Base-by-base conservation (phyloP, 2,329 filamentous ascomycete species). In the Stemphylium lycopersici region DNA sequence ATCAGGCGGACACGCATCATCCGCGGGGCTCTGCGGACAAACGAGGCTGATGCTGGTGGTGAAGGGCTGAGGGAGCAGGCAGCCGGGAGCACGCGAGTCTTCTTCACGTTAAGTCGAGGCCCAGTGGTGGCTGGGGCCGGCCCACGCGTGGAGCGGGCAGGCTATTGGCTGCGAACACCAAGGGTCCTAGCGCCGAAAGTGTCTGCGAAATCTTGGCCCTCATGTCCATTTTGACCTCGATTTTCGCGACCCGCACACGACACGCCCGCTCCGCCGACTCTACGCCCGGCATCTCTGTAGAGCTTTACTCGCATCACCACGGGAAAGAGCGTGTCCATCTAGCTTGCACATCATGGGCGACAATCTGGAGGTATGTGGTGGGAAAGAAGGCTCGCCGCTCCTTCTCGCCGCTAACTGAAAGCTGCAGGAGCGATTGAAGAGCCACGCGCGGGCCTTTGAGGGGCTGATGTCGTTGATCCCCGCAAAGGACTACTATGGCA, bases 401-500 rank as follows among this genome's bases (percentile, higher is more conserved):
- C 50, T 48, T 54, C 48, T 59, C 53, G 53, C 62, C 65, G 64
- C 70, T 75, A 63, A 75, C 59, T 56, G 46, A 52, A 42, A 55
- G 50, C 52, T 59, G 48, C 62, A 84, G 82, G 81, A 80, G 66
- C 81, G 83, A 65, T 75, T 85, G 59, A 79, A 79, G 59, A 78
- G 77, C 68, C 81, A 83, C 70, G 82, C 90, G 61, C 85, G 90
- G 77, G 89, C 91, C 62, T 96, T 96, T 70, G 89, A 96, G 77
- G 91, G 91, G 40, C 81, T 96, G 46, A 81, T 96, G 74, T 93
- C 91, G 53, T 81, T 96, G 60, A 96, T 96, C 55, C 91, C 93
- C 36, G 91, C 91, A 57, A 93, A 95, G 77, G 87, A 91, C 67
- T 96, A 96, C 78, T 96, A 96, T 68, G 90, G 88, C 51, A 87